Evolutionary conservation across 768 basidiomycete species (phyloP), one percentile per base, ranked within the genome.

Genomic region (Boletus rufocinnamomeus): DNA sequence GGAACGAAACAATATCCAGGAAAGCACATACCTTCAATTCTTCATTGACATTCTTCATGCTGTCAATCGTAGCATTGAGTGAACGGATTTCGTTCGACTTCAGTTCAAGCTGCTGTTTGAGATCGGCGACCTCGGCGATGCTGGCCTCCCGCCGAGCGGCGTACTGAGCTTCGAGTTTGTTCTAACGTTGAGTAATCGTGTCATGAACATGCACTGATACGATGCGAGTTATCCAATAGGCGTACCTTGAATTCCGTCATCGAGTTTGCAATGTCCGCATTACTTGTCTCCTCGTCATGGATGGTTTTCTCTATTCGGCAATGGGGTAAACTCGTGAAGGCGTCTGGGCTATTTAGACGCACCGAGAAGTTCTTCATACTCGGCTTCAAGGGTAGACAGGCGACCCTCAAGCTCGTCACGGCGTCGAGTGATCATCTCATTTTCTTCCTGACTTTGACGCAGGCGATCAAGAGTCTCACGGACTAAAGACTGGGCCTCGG

Each of bases 321-420:
- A 65, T 58, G 56, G 58, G 37, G 19, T 54, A 44, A 63, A 50
- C 38, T 49, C 35, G 51, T 51, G 16, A 60, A 45, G 21, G 25
- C 17, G 23, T 27, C 57, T 30, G 35, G 21, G 16, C 8, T 52
- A 57, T 41, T 49, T 28, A 54, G 41, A 77, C 86, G 63, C 62
- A 94, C 95, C 95, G 34, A 99, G 82, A 27, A 98, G 81, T 74
- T 98, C 97, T 74, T 99, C 97, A 66, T 98, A 98, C 69, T 98
- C 97, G 4, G 89, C 80, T 75, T 98, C 95, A 30, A 98, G 77
- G 46, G 86, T 82, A 38, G 84, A 74, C 49, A 97, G 80, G 58
- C 95, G 83, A 41, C 82, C 77, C 75, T 99, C 95, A 43, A 98
- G 75, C 70, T 99, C 97, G 61, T 93, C 92, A 61, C 88, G 82